Evolutionary conservation across 306 rosid species (phyloP).

Genomic region (Vigna mungo): DNA sequence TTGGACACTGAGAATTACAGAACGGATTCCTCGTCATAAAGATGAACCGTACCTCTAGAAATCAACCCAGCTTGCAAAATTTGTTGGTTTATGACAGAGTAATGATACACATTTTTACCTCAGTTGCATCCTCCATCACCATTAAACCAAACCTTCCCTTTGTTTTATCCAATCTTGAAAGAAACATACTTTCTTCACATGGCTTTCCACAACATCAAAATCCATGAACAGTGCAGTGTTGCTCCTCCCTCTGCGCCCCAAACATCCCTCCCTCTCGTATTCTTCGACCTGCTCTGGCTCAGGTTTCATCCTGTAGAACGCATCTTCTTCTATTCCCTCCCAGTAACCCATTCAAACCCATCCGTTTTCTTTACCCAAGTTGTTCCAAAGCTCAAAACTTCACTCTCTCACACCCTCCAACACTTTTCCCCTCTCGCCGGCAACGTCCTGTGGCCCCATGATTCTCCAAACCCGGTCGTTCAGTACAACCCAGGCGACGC

Average conservation of each 20-base stretch:
- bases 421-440: constrained; percentile 63
- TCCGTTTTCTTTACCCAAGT: constrained; percentile 31
- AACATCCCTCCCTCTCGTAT: constrained; percentile 46
- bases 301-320: constrained; percentile 56
- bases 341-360: constrained; percentile 29
- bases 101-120: no score
- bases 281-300: constrained; percentile 57
- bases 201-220: constrained; percentile 41
- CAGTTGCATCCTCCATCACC: no score
- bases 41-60: no score
- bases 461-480: constrained; percentile 52
- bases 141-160: no score
- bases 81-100: no score
- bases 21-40: no score
- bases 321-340: constrained; percentile 54
- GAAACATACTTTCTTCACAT: neutral
- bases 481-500: constrained; percentile 48
- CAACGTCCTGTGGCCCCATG: constrained; percentile 52
- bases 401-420: constrained; percentile 67
- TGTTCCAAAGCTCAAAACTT: constrained; percentile 57
- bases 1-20: no score
- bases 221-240: neutral
- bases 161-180: neutral
- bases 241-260: constrained; percentile 31
- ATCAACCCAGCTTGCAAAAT: no score